Percentiles rank a stretch among this genome's conserved stretches.
These are phyloP conservation scores for Yarrowia yakushimensis DNA, from an alignment of 805 yeast species.

Conservation along the genomic window DNA sequence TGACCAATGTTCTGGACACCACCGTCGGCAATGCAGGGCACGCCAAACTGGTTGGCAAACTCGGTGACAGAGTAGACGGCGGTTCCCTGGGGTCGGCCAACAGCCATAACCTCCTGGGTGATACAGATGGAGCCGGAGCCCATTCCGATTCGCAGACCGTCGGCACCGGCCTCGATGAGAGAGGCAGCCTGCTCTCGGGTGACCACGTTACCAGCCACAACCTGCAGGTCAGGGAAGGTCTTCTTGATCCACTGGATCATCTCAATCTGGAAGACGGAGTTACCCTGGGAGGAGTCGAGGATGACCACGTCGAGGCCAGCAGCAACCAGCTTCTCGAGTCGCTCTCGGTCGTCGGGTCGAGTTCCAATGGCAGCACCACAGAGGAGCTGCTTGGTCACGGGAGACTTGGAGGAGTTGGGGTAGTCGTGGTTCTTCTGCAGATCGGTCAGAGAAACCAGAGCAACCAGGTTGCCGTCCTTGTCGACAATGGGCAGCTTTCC, in stretches of 20 bases:
- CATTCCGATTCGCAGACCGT: slow-evolving; percentile 98
- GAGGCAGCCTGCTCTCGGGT: slow-evolving; percentile 98
- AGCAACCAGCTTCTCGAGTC: slow-evolving; percentile 78
- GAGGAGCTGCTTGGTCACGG: slow-evolving; percentile 87
- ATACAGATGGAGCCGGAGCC: slow-evolving; percentile 99
- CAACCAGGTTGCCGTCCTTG: slow-evolving; percentile 65
- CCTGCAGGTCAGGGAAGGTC: slow-evolving; percentile 73
- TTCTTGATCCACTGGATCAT: slow-evolving; percentile 89
- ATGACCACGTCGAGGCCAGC: slow-evolving; percentile 98
- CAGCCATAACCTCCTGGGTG: slow-evolving; percentile 99
- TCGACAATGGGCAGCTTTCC: slow-evolving; percentile 97
- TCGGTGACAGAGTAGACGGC: slow-evolving; percentile 93
- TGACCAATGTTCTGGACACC: slow-evolving; percentile 99
- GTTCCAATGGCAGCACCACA: slow-evolving; percentile 99
- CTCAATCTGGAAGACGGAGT: slow-evolving; percentile 89
- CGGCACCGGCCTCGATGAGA: slow-evolving; percentile 93
- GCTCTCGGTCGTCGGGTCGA: slow-evolving; percentile 77
- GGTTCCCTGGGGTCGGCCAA: slow-evolving; percentile 99
- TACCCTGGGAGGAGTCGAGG: slow-evolving; percentile 95
- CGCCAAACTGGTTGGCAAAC: slow-evolving; percentile 93
- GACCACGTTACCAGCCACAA: slow-evolving; percentile 97
- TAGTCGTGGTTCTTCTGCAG: slow-evolving; percentile 90
- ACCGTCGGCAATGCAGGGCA: slow-evolving; percentile 99
- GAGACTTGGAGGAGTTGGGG: slow-evolving; percentile 94
- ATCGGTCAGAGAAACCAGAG: slow-evolving; percentile 92